Percentiles rank a stretch among this genome's conserved stretches.
Conservation (phyloP, 2,329 filamentous ascomycete genomes). For the Beauveria varroae region DNA sequence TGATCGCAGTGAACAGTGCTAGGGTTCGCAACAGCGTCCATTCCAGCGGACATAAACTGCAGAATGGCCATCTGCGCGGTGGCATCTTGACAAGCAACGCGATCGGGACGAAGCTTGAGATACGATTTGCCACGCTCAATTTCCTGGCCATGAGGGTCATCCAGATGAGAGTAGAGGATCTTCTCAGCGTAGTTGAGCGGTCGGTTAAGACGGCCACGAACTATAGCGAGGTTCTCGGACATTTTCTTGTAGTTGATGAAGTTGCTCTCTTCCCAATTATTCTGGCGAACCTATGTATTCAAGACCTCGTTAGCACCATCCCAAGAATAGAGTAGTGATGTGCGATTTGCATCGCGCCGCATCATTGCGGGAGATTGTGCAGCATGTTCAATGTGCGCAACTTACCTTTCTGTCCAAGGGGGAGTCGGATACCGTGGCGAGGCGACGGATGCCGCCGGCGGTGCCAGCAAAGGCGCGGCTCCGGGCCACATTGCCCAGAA, state of each 20-base stretch:
- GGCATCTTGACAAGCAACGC: constrained; percentile 98
- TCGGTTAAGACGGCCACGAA: constrained; percentile 81
- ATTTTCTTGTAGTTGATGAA: constrained; percentile 99
- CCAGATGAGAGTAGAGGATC: constrained; percentile 97
- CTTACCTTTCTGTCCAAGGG: constrained; percentile 82
- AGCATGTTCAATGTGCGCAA: neutral
- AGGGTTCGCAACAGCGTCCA: constrained; percentile 91
- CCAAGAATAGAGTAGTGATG: neutral
- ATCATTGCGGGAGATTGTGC: neutral
- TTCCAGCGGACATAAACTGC: constrained; percentile 98
- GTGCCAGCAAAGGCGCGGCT: constrained; percentile 46
- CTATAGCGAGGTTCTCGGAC: constrained; percentile 91
- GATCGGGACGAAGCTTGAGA: constrained; percentile 91
- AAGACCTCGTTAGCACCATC: neutral
- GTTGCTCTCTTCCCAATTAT: constrained; percentile 91
- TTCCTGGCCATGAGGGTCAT: constrained; percentile 92
- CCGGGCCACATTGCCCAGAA: constrained; percentile 58
- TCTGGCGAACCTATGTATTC: constrained; percentile 66
- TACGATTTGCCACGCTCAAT: constrained; percentile 95
- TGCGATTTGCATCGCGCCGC: neutral
- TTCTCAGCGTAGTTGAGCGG: constrained; percentile 96
- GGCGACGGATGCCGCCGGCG: constrained; percentile 57
- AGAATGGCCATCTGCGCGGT: constrained; percentile 99
- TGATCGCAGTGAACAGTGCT: constrained; percentile 98
- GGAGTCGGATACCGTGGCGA: constrained; percentile 81